These are phyloP conservation scores for Teunomyces cretensis DNA, from an alignment of 805 yeast genomes.

Conservation along the genomic window DNA sequence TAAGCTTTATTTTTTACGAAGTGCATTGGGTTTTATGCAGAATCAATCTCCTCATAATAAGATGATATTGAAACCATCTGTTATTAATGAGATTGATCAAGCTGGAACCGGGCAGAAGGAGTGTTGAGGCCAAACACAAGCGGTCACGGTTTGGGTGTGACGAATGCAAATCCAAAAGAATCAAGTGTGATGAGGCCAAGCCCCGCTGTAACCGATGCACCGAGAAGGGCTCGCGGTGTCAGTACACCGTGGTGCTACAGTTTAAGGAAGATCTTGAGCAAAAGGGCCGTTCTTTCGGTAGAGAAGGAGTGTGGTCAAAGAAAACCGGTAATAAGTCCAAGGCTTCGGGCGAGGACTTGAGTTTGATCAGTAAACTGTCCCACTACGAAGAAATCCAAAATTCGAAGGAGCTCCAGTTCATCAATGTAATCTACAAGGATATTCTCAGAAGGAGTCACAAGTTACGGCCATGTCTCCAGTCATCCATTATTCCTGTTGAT, in stretches of 20 bases:
- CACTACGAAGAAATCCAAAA: conserved; percentile 16
- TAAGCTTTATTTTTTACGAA: too few species aligned
- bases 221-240: conserved; percentile 16
- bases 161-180: conserved; percentile 18
- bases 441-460: conserved; percentile 7
- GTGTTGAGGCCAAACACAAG: background rate
- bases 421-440: conserved; percentile 18
- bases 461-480: conserved; percentile 13
- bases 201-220: conserved; percentile 22
- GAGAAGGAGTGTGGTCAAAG: conserved; percentile 29
- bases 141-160: conserved; percentile 26
- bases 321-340: conserved; percentile 2
- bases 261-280: conserved; percentile 26
- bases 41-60: too few species aligned
- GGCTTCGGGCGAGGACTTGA: conserved; percentile 8
- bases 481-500: conserved; percentile 25
- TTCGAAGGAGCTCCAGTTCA: conserved; percentile 11
- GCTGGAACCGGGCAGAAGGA: background rate
- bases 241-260: conserved; percentile 20
- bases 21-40: too few species aligned
- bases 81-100: background rate
- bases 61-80: background rate
- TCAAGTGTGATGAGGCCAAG: conserved; percentile 29
- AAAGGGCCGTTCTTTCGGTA: conserved; percentile 24
- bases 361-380: conserved; percentile 11